Percentiles rank a stretch among this genome's conserved stretches.
Evolutionary conservation across 768 basidiomycete species (phyloP).

Genomic region (Clitopilus hobsonii): DNA sequence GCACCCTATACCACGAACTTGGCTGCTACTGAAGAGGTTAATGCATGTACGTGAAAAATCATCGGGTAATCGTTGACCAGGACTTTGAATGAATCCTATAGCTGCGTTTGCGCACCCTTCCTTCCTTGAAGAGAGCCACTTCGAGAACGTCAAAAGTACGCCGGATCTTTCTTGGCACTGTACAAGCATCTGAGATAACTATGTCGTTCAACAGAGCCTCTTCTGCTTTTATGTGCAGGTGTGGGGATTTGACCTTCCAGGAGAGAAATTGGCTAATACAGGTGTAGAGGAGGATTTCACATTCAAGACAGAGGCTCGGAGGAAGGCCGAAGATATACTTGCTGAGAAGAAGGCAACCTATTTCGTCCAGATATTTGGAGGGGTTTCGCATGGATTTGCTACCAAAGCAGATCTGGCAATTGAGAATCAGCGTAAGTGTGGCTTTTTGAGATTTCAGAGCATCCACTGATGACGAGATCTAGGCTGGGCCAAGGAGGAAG

Average conservation of each 20-base stretch:
- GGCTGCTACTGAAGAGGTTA: conserved; percentile 37
- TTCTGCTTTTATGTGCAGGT: conserved; percentile 56
- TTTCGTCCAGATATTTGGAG: conserved; percentile 54
- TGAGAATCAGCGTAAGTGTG: conserved; percentile 31
- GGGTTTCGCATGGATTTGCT: conserved; percentile 45
- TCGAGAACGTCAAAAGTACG: conserved; percentile 44
- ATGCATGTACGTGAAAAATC: conserved; percentile 37
- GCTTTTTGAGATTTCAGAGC: neutral
- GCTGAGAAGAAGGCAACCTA: conserved; percentile 46
- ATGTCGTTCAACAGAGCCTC: conserved; percentile 32
- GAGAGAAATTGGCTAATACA: neutral
- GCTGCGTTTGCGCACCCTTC: conserved; percentile 57
- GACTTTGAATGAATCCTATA: conserved; percentile 12
- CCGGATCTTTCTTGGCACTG: neutral
- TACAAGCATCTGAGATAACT: neutral
- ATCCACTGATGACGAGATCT: neutral
- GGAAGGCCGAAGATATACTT: conserved; percentile 52
- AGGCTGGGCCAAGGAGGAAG: conserved; percentile 66
- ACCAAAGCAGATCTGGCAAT: conserved; percentile 39
- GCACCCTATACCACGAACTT: conserved; percentile 46
- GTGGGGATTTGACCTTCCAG: neutral
- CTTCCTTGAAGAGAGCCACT: conserved; percentile 39
- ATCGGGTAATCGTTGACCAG: neutral
- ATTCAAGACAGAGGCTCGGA: conserved; percentile 47
- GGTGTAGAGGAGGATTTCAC: conserved; percentile 44